Evolutionary conservation across 2,329 filamentous ascomycete genomes (phyloP), one percentile per base, ranked within the genome.

Genomic region (Paracoccidioides lutzii): DNA sequence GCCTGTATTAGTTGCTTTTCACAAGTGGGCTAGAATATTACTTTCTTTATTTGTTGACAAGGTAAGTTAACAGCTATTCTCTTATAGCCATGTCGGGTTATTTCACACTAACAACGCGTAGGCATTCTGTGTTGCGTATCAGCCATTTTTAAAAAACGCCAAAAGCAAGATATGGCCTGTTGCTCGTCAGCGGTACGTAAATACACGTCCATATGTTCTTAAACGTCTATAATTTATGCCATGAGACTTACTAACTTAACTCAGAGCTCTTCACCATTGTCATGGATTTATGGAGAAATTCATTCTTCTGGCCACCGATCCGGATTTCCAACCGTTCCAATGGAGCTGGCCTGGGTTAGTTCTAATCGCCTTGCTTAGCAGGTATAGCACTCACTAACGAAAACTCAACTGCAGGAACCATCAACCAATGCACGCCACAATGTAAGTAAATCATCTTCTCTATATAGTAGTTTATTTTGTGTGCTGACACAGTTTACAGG

Each of bases 281-380:
- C 73, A 75, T 61, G 71, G 72, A 1, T 76, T 75, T 53, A 73
- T 76, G 71, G 69, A 74, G 49, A 76, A 76, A 52, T 76, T 76
- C 53, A 71, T 76, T 22, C 68, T 69, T n/a, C 63, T 76, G 30
- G 73, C 72, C 4, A 73, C 71, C 3, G 73, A 75, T 59, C 69
- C 73, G 22, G 72, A 74, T 49, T 73, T 76, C 44, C 71, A 76
- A 57, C 72, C 73, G 0, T 76, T 76, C 50, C 71, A 74, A 50
- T 76, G 74, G 74, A 73, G 71, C 57, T 76, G 73, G 73, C 73
- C 73, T 42, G 72, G 73, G 66, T 69, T 59, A 60, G 66, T 55
- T 12, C 41, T n/a, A 9, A 38, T 14, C 7, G 3, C 14, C 30
- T 35, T 14, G 4, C 4, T 22, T 14, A 40, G 2, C 14, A 35